A percentile compares a stretch with the other conserved stretches of the same genome.
These are phyloP conservation scores for Lyophyllum shimeji DNA, from an alignment of 768 basidiomycete species.

Conservation along the genomic window DNA sequence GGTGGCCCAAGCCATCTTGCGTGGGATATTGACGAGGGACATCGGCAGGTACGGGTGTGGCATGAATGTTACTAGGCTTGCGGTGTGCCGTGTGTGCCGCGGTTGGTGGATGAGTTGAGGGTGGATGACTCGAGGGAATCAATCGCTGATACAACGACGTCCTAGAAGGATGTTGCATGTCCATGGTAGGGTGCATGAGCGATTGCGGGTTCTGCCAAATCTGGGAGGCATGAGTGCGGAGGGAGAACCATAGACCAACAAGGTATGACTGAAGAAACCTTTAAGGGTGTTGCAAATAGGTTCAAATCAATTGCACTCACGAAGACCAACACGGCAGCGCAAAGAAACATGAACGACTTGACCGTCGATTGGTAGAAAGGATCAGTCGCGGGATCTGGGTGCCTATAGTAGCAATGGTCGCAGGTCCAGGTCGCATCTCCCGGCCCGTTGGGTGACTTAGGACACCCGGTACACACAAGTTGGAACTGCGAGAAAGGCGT, in stretches of 20 bases:
- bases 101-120: neutral
- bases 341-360: constrained; percentile 94
- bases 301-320: constrained; percentile 47
- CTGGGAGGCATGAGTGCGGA: constrained; percentile 95
- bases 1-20: constrained; percentile 3
- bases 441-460: constrained; percentile 38
- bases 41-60: constrained; percentile 26
- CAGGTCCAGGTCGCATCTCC: constrained; percentile 74
- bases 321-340: constrained; percentile 85
- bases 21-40: constrained; percentile 9
- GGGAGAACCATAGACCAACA: constrained; percentile 97
- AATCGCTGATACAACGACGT: constrained; percentile 66
- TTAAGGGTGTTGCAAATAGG: neutral
- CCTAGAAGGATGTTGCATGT: constrained; percentile 53
- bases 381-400: constrained; percentile 89
- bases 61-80: constrained; percentile 39
- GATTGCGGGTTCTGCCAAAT: constrained; percentile 99
- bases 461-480: constrained; percentile 82
- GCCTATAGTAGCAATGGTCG: constrained; percentile 91
- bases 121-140: constrained; percentile 30
- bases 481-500: constrained; percentile 62
- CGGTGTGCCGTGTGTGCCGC: constrained; percentile 32
- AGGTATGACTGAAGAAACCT: constrained; percentile 77
- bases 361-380: constrained; percentile 97
- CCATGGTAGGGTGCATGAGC: constrained; percentile 66